Conservation (phyloP, 257 asterid species). For the Nicotiana sylvestris region DNA sequence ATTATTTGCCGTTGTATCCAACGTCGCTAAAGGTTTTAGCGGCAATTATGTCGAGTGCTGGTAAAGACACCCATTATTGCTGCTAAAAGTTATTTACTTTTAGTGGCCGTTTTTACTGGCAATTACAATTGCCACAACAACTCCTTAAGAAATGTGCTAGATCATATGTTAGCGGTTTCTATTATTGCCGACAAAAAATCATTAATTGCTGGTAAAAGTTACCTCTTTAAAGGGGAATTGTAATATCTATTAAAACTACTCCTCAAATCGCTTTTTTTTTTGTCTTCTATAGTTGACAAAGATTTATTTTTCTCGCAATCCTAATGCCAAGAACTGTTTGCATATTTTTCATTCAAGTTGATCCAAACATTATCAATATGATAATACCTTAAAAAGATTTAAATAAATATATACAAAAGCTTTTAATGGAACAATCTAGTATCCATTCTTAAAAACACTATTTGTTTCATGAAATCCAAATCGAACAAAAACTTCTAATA, state of each 20-base stretch:
- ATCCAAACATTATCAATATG: neutral
- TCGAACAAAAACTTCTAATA: too few relatives aligned
- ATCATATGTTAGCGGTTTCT: neutral
- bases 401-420: neutral
- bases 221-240: neutral
- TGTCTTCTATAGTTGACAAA: too few relatives aligned
- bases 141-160: neutral
- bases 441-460: neutral
- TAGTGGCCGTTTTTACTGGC: neutral
- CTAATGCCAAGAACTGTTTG: too few relatives aligned
- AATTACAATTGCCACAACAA: neutral
- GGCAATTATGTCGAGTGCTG: too few relatives aligned
- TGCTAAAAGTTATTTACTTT: too few relatives aligned
- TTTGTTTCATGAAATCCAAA: neutral
- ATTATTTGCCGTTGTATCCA: too few relatives aligned
- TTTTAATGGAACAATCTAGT: neutral
- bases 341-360: neutral
- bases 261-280: neutral
- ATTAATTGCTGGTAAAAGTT: too few relatives aligned
- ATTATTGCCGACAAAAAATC: neutral
- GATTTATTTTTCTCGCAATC: too few relatives aligned
- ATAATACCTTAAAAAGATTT: neutral
- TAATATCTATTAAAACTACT: neutral
- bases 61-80: too few relatives aligned
- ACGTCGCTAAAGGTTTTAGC: too few relatives aligned